Percentiles rank a stretch among this genome's conserved stretches.
Conservation (phyloP, 2,329 filamentous ascomycete genomes). For the Colletotrichum orchidophilum region DNA sequence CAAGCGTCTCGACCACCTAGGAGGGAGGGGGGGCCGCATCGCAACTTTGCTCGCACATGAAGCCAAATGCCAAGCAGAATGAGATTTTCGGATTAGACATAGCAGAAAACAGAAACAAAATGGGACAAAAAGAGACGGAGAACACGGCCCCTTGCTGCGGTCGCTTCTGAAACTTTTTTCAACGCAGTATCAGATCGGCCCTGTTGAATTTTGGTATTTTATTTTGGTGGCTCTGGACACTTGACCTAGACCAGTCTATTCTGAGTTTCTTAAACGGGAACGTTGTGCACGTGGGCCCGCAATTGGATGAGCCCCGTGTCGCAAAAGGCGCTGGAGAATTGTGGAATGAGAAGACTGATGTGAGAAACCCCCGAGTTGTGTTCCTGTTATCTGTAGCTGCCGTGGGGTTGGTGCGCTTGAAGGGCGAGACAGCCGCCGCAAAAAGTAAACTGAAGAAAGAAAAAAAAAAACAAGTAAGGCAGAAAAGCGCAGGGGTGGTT, state of each 20-base stretch:
- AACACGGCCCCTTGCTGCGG: neutral
- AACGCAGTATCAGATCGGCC: neutral
- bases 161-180: constrained; percentile 22
- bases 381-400: neutral
- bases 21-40: neutral
- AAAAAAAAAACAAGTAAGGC: neutral
- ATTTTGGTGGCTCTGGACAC: neutral
- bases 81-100: neutral
- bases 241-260: constrained; percentile 6
- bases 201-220: neutral
- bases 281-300: constrained; percentile 38
- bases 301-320: constrained; percentile 35
- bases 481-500: neutral
- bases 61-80: constrained; percentile 25
- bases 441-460: neutral
- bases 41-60: constrained; percentile 13
- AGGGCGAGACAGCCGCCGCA: neutral
- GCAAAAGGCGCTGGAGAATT: neutral
- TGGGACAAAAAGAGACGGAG: neutral
- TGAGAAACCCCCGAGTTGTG: neutral
- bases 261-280: neutral
- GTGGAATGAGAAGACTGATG: neutral
- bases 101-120: neutral
- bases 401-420: constrained; percentile 31
- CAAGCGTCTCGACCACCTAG: constrained; percentile 18